Percentiles rank a stretch among this genome's conserved stretches.
Conservation (phyloP, 306 rosid species). For the Arachis stenosperma region DNA sequence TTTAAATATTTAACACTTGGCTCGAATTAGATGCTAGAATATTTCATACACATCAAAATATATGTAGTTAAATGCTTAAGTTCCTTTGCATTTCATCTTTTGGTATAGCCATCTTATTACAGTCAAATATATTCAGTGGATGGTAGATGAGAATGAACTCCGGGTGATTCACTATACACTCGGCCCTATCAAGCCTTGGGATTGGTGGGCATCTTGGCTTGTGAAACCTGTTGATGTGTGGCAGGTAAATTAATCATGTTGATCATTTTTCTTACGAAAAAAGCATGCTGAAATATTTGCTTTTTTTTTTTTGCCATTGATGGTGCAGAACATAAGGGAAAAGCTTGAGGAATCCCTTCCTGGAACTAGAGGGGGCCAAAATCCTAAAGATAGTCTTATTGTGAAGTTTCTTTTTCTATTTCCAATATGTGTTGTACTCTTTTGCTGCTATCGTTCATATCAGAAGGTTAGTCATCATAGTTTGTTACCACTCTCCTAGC, state of each 20-base stretch:
- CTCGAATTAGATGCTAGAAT: slow-evolving; percentile 19
- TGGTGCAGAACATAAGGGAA: slow-evolving; percentile 75
- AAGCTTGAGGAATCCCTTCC: slow-evolving; percentile 85
- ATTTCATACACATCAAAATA: slow-evolving; percentile 26
- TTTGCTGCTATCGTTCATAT: slow-evolving; percentile 59
- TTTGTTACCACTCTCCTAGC: slow-evolving; percentile 36
- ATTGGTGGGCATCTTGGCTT: slow-evolving; percentile 99
- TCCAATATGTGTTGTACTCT: slow-evolving; percentile 71
- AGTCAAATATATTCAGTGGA: slow-evolving; percentile 66
- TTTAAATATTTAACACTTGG: not conserved
- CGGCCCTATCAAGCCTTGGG: slow-evolving; percentile 99
- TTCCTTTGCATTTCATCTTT: slow-evolving; percentile 21
- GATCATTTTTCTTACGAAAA: slow-evolving; percentile 21
- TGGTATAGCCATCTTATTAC: slow-evolving; percentile 33
- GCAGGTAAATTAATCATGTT: slow-evolving; percentile 68
- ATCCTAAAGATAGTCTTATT: slow-evolving; percentile 73
- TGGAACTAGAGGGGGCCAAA: slow-evolving; percentile 85
- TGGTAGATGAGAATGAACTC: slow-evolving; percentile 82
- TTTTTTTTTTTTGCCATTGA: slow-evolving; percentile 30
- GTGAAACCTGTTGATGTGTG: slow-evolving; percentile 96
- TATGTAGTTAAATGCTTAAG: slow-evolving; percentile 19
- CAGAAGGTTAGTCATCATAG: slow-evolving; percentile 59
- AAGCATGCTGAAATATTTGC: not conserved
- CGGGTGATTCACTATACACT: slow-evolving; percentile 86
- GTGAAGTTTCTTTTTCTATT: slow-evolving; percentile 74